phyloP scores from a whole-genome alignment of 2,329 filamentous ascomycete genomes.

The Aspergillus pseudoglaucus region DNA sequence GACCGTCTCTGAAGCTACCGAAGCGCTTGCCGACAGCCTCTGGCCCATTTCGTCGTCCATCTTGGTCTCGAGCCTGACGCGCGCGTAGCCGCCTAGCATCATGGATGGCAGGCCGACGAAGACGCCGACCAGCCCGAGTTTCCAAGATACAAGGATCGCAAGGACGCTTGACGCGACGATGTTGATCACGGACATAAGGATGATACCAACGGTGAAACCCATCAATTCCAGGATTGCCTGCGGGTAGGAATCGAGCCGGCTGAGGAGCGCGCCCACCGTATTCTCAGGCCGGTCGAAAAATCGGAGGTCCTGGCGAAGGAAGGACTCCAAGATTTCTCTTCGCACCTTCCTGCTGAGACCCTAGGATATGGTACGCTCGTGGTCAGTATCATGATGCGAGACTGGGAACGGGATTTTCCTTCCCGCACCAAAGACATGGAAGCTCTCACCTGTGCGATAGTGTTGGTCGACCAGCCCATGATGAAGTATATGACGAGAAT shows the following conservation, averaged over 20 bases:
- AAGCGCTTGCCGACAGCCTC: slow-evolving; percentile 37
- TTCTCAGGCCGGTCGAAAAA: slow-evolving; percentile 29
- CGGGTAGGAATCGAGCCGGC: slow-evolving; percentile 26
- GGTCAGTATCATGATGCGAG: neutral
- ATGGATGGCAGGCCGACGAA: slow-evolving; percentile 44
- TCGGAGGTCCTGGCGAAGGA: slow-evolving; percentile 22
- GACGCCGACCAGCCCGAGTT: slow-evolving; percentile 44
- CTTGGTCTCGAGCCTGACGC: slow-evolving; percentile 42
- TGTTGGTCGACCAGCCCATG: slow-evolving; percentile 28
- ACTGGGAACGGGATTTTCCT: neutral
- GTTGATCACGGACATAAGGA: slow-evolving; percentile 44
- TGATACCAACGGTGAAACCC: slow-evolving; percentile 43
- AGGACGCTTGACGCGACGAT: slow-evolving; percentile 43
- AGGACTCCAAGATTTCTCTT: slow-evolving; percentile 14
- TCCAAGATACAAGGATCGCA: slow-evolving; percentile 45
- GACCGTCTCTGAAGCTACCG: slow-evolving; percentile 41
- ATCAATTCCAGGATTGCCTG: slow-evolving; percentile 41
- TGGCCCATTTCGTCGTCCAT: slow-evolving; percentile 14
- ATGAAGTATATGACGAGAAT: slow-evolving; percentile 34
- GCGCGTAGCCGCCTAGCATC: slow-evolving; percentile 40
- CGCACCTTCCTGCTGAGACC: slow-evolving; percentile 12
- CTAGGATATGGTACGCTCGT: neutral
- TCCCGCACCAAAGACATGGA: neutral
- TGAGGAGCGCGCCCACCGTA: slow-evolving; percentile 22
- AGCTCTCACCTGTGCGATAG: slow-evolving; percentile 19